A percentile compares a stretch with the other conserved stretches of the same genome.
Evolutionary conservation across 2,329 filamentous ascomycete genomes (phyloP).

Genomic region (Diaporthe capsici): DNA sequence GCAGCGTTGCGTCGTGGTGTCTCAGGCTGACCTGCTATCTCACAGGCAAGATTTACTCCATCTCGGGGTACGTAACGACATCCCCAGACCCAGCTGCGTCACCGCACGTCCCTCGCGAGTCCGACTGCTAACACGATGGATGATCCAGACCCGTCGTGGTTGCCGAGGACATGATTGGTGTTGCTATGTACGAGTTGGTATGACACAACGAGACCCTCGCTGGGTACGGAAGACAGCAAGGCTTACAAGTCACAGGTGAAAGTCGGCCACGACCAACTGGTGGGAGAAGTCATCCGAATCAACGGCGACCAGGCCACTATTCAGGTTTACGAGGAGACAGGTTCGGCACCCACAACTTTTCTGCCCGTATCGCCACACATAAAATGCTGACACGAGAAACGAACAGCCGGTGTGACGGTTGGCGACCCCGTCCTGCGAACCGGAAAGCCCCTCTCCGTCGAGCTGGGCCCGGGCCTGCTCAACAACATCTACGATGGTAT

Average conservation of each 20-base stretch:
- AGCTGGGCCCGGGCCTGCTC: slow-evolving; percentile 96
- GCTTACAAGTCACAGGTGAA: slow-evolving; percentile 73
- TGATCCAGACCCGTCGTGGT: slow-evolving; percentile 85
- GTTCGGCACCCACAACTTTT: slow-evolving; percentile 62
- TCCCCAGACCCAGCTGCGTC: slow-evolving; percentile 36
- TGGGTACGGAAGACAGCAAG: not conserved
- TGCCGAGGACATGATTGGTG: slow-evolving; percentile 98
- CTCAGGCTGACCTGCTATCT: slow-evolving; percentile 36
- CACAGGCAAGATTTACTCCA: slow-evolving; percentile 73
- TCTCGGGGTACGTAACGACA: slow-evolving; percentile 69
- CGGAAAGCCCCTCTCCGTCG: slow-evolving; percentile 96
- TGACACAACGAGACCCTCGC: slow-evolving; percentile 48
- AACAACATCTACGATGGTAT: slow-evolving; percentile 99
- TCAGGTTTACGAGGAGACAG: slow-evolving; percentile 99
- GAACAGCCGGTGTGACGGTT: slow-evolving; percentile 89
- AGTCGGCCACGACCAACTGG: slow-evolving; percentile 91
- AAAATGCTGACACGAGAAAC: slow-evolving; percentile 42
- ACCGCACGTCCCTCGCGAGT: not conserved
- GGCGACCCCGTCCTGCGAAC: slow-evolving; percentile 93
- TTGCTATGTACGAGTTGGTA: slow-evolving; percentile 99
- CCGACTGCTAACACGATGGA: slow-evolving; percentile 50
- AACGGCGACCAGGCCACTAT: slow-evolving; percentile 96
- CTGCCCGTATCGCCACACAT: not conserved
- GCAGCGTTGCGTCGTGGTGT: slow-evolving; percentile 17
- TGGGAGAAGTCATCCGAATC: slow-evolving; percentile 98